phyloP scores from a whole-genome alignment of 108 stramenopile species.

The Conticribra weissflogii region DNA sequence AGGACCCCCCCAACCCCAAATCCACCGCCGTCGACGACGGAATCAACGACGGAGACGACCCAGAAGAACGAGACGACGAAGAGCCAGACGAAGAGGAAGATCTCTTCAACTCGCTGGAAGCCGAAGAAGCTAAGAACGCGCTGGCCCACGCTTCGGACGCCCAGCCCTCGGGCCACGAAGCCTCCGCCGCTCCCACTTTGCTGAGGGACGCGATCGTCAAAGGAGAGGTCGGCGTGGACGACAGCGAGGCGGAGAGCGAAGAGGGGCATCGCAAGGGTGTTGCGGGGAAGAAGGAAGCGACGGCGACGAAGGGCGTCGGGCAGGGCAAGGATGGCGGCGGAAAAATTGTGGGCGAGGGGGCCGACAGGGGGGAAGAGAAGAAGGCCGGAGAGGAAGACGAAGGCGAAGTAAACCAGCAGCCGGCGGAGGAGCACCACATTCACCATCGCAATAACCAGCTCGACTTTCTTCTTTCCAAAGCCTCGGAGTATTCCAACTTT shows the following conservation, averaged over 20 bases:
- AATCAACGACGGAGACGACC: too few species aligned
- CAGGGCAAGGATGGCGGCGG: not conserved
- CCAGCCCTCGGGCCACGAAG: constrained; percentile 59
- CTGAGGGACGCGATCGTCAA: constrained; percentile 66
- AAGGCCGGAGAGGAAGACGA: constrained; percentile 42
- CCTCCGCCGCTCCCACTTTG: constrained; percentile 68
- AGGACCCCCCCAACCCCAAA: too few species aligned
- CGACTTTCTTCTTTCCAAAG: constrained; percentile 82
- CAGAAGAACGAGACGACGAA: constrained; percentile 10
- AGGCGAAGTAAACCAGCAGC: constrained; percentile 10
- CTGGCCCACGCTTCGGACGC: constrained; percentile 42
- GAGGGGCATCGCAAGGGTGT: constrained; percentile 9
- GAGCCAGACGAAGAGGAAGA: constrained; percentile 67
- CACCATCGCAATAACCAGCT: constrained; percentile 59
- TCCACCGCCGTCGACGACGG: too few species aligned
- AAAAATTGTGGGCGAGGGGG: not conserved
- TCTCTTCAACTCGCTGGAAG: constrained; percentile 51
- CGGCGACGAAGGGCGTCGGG: too few species aligned
- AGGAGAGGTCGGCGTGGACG: constrained; percentile 71
- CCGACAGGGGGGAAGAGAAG: constrained; percentile 45
- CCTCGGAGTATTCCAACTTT: constrained; percentile 87
- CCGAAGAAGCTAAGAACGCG: constrained; percentile 30
- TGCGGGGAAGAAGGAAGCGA: not conserved
- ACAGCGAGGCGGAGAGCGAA: constrained; percentile 66
- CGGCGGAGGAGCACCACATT: constrained; percentile 1